Conservation (phyloP, 2,329 filamentous ascomycete genomes). For the Pestalotiopsis sp. region DNA sequence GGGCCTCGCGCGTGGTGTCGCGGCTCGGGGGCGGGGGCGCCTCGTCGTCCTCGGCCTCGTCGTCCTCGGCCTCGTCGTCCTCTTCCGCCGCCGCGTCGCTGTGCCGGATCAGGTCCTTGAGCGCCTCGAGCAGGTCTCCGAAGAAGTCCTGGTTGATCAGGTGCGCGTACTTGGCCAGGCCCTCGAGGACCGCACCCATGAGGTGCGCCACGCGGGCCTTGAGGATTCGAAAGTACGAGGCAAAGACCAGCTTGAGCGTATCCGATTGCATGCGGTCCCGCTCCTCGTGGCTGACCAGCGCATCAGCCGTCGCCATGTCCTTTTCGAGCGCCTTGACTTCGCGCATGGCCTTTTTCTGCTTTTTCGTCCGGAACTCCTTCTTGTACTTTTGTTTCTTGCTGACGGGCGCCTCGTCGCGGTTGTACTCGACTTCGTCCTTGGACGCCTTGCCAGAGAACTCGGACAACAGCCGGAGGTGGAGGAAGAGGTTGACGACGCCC, state of each 20-base stretch:
- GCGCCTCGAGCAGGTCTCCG: slow-evolving; percentile 88
- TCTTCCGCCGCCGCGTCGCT: slow-evolving; percentile 58
- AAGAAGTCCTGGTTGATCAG: slow-evolving; percentile 99
- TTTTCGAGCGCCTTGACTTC: slow-evolving; percentile 89
- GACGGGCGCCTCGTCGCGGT: slow-evolving; percentile 22
- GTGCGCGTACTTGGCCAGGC: slow-evolving; percentile 89
- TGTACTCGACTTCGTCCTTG: slow-evolving; percentile 70
- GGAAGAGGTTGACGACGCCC: slow-evolving; percentile 84
- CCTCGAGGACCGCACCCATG: slow-evolving; percentile 97
- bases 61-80: slow-evolving; percentile 42
- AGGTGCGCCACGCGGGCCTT: slow-evolving; percentile 80
- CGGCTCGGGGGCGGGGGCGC: slow-evolving; percentile 56
- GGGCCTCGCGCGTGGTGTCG: slow-evolving; percentile 81
- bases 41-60: slow-evolving; percentile 37
- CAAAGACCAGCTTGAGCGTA: slow-evolving; percentile 93
- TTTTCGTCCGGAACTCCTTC: slow-evolving; percentile 87
- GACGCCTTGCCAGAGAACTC: slow-evolving; percentile 88
- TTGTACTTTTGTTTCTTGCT: slow-evolving; percentile 72
- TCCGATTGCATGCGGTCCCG: slow-evolving; percentile 93
- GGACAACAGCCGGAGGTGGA: slow-evolving; percentile 83
- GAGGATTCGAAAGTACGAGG: slow-evolving; percentile 90
- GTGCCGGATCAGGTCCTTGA: slow-evolving; percentile 88
- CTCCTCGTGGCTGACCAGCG: slow-evolving; percentile 88
- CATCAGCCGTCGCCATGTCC: slow-evolving; percentile 91
- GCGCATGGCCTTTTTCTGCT: slow-evolving; percentile 77